Evolutionary conservation across 108 stramenopile genomes (phyloP).

Genomic region (Nannochloropsis gaditana): DNA sequence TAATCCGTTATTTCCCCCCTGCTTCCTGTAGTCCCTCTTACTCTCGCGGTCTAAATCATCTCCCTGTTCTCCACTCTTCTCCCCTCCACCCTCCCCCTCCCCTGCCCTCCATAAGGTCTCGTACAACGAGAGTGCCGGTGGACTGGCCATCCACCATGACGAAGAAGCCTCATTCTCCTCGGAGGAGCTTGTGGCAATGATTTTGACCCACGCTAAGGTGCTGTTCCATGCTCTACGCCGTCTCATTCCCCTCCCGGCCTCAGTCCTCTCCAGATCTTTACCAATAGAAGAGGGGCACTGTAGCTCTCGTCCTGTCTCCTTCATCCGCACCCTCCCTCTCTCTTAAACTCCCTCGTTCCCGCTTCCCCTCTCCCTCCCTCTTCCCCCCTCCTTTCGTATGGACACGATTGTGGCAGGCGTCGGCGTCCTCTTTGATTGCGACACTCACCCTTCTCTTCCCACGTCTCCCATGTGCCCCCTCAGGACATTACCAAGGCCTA

Average conservation of each 20-base stretch:
- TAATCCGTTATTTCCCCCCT: not conserved
- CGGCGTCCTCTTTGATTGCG: not conserved
- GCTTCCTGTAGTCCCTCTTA: not conserved
- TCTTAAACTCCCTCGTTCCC: not conserved
- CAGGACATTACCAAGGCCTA: slow-evolving; percentile 76
- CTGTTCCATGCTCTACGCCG: no score
- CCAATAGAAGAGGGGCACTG: not conserved
- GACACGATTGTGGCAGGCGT: not conserved
- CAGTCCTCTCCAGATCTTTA: not conserved
- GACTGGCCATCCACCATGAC: slow-evolving; percentile 58
- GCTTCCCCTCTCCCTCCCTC: not conserved
- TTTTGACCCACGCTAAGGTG: slow-evolving; percentile 75
- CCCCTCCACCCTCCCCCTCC: slow-evolving; percentile 22
- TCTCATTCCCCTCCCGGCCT: no score
- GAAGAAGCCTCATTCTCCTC: slow-evolving; percentile 74
- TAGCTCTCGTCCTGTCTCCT: not conserved
- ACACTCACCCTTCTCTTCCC: not conserved
- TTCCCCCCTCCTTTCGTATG: not conserved
- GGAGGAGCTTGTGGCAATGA: slow-evolving; percentile 95
- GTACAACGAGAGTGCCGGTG: slow-evolving; percentile 73
- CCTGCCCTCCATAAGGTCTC: slow-evolving; percentile 65
- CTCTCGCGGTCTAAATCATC: not conserved
- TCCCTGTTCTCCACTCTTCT: not conserved
- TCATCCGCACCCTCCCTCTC: not conserved
- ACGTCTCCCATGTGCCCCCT: not conserved